Base-by-base conservation (phyloP, 805 yeast species). In the Nakazawaea ambrosiae region DNA sequence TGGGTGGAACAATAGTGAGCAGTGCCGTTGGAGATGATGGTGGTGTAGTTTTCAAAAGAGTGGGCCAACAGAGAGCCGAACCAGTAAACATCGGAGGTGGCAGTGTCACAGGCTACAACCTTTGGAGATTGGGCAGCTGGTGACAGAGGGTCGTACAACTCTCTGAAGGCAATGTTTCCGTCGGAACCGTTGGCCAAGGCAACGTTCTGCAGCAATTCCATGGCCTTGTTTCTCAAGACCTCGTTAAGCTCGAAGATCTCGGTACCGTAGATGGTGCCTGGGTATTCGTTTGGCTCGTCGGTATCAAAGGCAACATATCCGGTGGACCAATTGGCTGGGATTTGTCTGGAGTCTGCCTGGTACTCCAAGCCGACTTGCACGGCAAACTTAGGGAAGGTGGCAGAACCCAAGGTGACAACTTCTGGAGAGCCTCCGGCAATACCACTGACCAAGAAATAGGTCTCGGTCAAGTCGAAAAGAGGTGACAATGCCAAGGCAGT, bases 181-280 rank as follows among this genome's bases (percentile, higher is more conserved):
- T 51, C 54, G 29, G 73, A 61, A 48, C 79, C 80, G 40, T 66
- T 66, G 40, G 58, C 50, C 46, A 73, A 58, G 5, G 49, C 47
- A 22, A 58, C 75, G n/a, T 52, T 55, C 33, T 57, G 49, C 27
- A 81, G 81, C 49, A 78, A 59, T 28, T 59, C 62, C 27, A 70
- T 54, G 8, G 81, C 83, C 44, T 75, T 65, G 57, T 78, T 72
- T 59, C 81, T 67, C 49, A 78, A 64, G 31, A 62, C 65, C 42
- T 60, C 75, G 55, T 78, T 78, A 41, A 78, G 58, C 58, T 77
- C 82, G 45, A 75, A 77, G 6, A 77, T 73, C 56, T 78, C 84
- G 27, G 81, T 70, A 24, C 84, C 85, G 50, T 77, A 78, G 41
- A 71, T 70, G 34, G 63, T 61, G 17, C 46, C 63, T 35, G 84